A percentile compares a stretch with the other conserved stretches of the same genome.
These are phyloP conservation scores for Phytophthora hibernalis DNA, from an alignment of 352 stramenopile species.

Conservation along the genomic window DNA sequence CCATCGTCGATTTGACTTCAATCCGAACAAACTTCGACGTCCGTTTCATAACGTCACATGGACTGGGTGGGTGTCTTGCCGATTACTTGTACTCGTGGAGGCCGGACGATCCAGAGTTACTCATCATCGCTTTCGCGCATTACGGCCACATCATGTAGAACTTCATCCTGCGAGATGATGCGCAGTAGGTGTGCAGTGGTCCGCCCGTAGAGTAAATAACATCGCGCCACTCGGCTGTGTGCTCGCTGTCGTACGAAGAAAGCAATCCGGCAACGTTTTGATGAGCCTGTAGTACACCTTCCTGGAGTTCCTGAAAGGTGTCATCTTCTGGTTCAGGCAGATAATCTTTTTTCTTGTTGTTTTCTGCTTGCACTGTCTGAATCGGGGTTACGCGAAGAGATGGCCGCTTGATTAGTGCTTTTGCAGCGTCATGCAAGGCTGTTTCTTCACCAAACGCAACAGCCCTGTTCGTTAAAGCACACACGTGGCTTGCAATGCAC, in stretches of 20 bases:
- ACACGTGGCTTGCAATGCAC: slow-evolving; percentile 22
- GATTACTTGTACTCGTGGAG: too few species aligned
- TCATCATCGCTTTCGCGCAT: not conserved
- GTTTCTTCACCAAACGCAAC: slow-evolving; percentile 48
- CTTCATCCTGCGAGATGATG: slow-evolving; percentile 20
- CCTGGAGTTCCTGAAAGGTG: slow-evolving; percentile 10
- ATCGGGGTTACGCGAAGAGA: slow-evolving; percentile 29
- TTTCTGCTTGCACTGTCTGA: not conserved
- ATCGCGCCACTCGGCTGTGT: slow-evolving; percentile 20
- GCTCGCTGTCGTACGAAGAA: slow-evolving; percentile 12
- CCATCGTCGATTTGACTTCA: too few species aligned
- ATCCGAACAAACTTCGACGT: too few species aligned
- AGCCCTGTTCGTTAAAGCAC: slow-evolving; percentile 24
- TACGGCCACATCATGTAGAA: not conserved
- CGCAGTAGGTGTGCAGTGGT: slow-evolving; percentile 22
- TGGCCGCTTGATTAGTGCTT: slow-evolving; percentile 55
- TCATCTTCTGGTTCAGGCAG: not conserved
- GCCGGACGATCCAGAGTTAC: not conserved
- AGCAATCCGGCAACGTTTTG: slow-evolving; percentile 14
- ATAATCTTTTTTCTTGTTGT: not conserved
- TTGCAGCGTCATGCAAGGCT: slow-evolving; percentile 48
- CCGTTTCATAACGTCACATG: too few species aligned
- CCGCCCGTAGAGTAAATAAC: slow-evolving; percentile 14
- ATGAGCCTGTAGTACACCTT: slow-evolving; percentile 19
- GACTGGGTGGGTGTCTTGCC: too few species aligned